Evolutionary conservation across 140 eudicot species (phyloP).

Genomic region (Erigeron philadelphicus): DNA sequence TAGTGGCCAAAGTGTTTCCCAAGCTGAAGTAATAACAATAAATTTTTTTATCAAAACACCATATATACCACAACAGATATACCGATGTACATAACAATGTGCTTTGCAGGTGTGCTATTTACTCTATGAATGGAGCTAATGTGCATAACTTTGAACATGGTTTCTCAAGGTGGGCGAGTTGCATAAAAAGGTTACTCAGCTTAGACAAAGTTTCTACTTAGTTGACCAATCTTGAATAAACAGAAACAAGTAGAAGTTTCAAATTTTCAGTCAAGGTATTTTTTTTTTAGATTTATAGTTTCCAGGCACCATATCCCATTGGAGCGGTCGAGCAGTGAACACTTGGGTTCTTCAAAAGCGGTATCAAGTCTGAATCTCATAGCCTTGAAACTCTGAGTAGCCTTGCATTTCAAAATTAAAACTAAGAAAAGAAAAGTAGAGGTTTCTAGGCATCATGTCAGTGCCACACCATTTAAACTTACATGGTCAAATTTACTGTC

Average conservation of each 20-base stretch:
- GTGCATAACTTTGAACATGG: slow-evolving; percentile 10
- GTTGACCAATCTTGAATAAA: not conserved
- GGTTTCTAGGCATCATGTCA: too few species aligned
- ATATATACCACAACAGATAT: not conserved
- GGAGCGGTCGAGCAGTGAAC: too few species aligned
- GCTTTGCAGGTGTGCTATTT: not conserved
- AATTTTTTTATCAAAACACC: slow-evolving; percentile 3
- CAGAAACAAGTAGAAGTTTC: not conserved
- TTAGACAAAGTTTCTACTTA: not conserved
- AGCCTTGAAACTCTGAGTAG: too few species aligned
- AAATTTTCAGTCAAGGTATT: not conserved
- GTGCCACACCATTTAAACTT: not conserved
- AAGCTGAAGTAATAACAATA: slow-evolving; percentile 42
- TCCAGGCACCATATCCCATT: too few species aligned
- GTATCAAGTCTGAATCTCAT: too few species aligned
- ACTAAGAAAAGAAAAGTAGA: too few species aligned
- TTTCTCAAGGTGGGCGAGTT: slow-evolving; percentile 1
- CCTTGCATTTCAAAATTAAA: too few species aligned
- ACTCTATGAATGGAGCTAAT: not conserved
- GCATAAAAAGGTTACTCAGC: not conserved
- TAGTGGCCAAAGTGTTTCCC: slow-evolving; percentile 96
- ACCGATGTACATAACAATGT: not conserved
- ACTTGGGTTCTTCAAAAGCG: too few species aligned
- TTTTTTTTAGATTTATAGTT: too few species aligned
- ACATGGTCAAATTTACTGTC: not conserved